Conservation (phyloP, 192 early-diverging fungal genomes). For the Entomortierella lignicola region DNA sequence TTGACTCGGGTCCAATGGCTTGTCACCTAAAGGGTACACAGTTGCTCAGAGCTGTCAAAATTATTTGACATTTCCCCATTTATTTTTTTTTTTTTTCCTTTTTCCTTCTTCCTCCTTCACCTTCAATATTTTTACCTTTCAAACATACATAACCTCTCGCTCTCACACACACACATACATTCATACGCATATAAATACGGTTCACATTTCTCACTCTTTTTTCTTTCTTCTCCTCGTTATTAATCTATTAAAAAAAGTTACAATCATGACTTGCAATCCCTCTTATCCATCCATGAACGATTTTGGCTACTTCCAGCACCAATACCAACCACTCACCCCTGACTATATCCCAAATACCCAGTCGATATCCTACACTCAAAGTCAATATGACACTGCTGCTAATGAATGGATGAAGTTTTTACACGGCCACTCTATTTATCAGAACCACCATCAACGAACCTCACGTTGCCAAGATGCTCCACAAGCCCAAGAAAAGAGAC, state of each 20-base stretch:
- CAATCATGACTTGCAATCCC: not conserved
- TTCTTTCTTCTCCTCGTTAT: too few relatives aligned
- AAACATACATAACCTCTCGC: not conserved
- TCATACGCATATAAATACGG: not conserved
- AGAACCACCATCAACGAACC: not conserved
- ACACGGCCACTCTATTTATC: constrained; percentile 9
- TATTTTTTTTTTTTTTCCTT: constrained; percentile 3
- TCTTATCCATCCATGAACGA: not conserved
- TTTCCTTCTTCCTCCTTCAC: not conserved
- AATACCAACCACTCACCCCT: not conserved
- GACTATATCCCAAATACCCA: not conserved
- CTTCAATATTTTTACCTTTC: not conserved
- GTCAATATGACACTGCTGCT: not conserved
- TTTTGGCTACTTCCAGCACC: not conserved
- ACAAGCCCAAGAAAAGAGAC: not conserved
- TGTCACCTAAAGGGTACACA: constrained; percentile 52
- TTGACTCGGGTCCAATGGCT: constrained; percentile 37
- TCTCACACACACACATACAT: not conserved
- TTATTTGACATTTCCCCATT: not conserved
- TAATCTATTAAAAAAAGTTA: not conserved
- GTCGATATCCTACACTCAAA: not conserved
- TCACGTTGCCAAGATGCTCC: not conserved
- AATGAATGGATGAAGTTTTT: constrained; percentile 17
- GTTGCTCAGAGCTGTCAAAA: not conserved
- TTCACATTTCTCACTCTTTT: not conserved